Evolutionary conservation across 2,329 filamentous ascomycete genomes (phyloP).

Genomic region (Lachnellula arida): DNA sequence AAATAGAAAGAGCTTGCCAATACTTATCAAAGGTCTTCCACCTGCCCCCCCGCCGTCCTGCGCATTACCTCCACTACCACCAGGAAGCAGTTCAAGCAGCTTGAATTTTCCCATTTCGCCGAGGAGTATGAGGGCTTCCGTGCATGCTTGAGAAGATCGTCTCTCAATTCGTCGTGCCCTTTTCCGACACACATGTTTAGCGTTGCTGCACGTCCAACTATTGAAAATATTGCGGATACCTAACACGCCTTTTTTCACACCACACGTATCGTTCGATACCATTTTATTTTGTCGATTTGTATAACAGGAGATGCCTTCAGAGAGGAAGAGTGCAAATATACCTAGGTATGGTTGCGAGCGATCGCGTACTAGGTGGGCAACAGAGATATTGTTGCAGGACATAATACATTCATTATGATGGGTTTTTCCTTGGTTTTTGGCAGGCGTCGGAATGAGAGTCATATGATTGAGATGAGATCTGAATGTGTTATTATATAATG

Average conservation of each 20-base stretch:
- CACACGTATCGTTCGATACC: neutral
- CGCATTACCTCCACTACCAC: conserved; percentile 30
- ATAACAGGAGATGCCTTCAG: neutral
- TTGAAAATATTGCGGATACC: neutral
- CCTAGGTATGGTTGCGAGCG: neutral
- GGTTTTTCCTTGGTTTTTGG: neutral
- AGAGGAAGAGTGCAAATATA: neutral
- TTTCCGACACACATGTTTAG: neutral
- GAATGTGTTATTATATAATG: neutral
- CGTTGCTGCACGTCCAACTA: neutral
- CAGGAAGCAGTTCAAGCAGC: conserved; percentile 9
- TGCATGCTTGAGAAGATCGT: neutral
- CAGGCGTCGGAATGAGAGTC: neutral
- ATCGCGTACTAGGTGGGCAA: neutral
- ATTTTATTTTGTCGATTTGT: neutral
- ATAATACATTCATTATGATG: neutral
- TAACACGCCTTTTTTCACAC: neutral
- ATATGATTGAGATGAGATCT: neutral
- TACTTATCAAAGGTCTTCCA: conserved; percentile 27
- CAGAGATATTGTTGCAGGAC: neutral
- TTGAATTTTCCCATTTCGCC: neutral
- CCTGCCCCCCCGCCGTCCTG: conserved; percentile 30
- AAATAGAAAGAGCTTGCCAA: conserved; percentile 25
- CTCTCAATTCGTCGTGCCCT: neutral
- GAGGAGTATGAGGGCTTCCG: neutral